phyloP scores from a whole-genome alignment of 2,329 filamentous ascomycete species.

The Diaporthe caulivora region DNA sequence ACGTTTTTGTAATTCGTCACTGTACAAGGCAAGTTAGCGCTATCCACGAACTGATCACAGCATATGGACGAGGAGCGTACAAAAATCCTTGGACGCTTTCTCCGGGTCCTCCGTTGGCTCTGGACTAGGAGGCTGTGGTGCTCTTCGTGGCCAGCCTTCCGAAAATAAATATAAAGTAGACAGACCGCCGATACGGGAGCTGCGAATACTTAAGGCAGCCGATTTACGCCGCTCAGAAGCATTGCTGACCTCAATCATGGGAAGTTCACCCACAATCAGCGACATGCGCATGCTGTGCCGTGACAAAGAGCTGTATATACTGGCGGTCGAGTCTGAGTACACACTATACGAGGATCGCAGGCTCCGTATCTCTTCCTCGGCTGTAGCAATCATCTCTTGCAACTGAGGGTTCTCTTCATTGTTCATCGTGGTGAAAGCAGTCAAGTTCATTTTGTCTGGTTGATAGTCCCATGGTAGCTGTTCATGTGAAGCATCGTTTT shows the following conservation, averaged over 20 bases:
- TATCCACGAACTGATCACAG: not conserved
- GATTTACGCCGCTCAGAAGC: not conserved
- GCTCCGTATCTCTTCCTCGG: not conserved
- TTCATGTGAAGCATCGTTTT: not conserved
- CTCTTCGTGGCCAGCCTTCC: not conserved
- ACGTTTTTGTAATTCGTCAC: slow-evolving; percentile 98
- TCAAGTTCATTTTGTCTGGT: not conserved
- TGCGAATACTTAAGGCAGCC: not conserved
- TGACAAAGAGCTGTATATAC: slow-evolving; percentile 5
- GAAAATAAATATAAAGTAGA: not conserved
- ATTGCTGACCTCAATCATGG: not conserved
- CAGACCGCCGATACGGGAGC: not conserved
- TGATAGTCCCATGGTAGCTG: not conserved
- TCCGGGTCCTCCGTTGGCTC: slow-evolving; percentile 63
- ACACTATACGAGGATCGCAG: not conserved
- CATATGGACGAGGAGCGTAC: slow-evolving; percentile 53
- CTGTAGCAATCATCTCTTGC: not conserved
- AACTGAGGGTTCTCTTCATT: not conserved
- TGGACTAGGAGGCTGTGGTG: slow-evolving; percentile 53
- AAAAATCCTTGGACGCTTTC: slow-evolving; percentile 68
- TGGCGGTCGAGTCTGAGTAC: not conserved
- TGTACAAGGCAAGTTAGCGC: slow-evolving; percentile 55
- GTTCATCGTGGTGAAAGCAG: not conserved
- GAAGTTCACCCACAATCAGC: not conserved
- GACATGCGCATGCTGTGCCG: not conserved